A percentile compares a stretch with the other conserved stretches of the same genome.
These are phyloP conservation scores for Chalaropsis ovoidea DNA, from an alignment of 2,329 filamentous ascomycete genomes.

Conservation along the genomic window DNA sequence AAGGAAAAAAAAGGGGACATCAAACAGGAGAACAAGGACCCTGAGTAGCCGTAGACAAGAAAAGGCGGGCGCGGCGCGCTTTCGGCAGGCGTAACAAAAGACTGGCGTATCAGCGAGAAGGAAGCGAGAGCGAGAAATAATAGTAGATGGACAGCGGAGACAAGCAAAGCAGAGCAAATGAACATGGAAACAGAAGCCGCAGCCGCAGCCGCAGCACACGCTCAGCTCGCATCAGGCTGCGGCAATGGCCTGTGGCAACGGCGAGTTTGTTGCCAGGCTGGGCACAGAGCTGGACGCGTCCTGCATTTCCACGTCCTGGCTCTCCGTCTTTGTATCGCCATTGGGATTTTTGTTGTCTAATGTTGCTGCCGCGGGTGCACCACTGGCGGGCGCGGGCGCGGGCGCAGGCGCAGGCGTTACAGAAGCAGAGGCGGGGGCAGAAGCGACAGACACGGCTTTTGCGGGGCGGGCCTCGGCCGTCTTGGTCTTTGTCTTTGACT, in stretches of 20 bases:
- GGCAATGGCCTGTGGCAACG: constrained; percentile 40
- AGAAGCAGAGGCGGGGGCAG: not conserved
- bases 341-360: constrained; percentile 48
- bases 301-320: constrained; percentile 43
- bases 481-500: not conserved
- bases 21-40: not conserved
- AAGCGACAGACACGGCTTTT: constrained; percentile 32
- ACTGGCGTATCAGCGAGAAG: constrained; percentile 6
- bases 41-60: not conserved
- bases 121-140: not conserved
- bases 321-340: constrained; percentile 43
- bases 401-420: not conserved
- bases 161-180: not conserved
- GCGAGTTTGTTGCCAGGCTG: constrained; percentile 45
- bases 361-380: not conserved
- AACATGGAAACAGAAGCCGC: not conserved
- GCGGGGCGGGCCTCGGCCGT: constrained; percentile 33
- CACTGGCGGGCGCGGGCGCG: not conserved
- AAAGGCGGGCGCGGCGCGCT: not conserved
- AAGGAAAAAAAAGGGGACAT: not conserved
- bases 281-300: constrained; percentile 44
- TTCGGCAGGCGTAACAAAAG: constrained; percentile 8
- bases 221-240: constrained; percentile 32
- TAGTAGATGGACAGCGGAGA: too few species aligned
- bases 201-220: too few species aligned